phyloP scores from a whole-genome alignment of 495 filamentous ascomycete species.

The Daldinia caldariorum region DNA sequence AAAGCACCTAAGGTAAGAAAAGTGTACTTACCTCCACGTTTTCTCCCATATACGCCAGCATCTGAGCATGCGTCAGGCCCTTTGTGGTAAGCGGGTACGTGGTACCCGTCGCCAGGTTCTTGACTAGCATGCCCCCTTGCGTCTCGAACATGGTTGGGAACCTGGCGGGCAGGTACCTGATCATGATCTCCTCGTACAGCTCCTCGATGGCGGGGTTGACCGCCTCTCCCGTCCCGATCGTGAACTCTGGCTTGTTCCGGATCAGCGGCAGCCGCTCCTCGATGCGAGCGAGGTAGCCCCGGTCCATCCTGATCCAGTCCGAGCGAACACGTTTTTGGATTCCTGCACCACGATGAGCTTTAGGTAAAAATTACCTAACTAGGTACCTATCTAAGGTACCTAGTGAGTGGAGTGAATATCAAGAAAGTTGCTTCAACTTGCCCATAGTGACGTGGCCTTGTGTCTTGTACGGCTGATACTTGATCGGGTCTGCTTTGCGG shows the following conservation, averaged over 20 bases:
- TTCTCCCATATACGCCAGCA: conserved; percentile 36
- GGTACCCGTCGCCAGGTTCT: conserved; percentile 30
- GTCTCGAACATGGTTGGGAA: conserved; percentile 39
- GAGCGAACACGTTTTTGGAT: conserved; percentile 29
- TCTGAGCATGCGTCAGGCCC: conserved; percentile 25
- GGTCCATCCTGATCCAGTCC: conserved; percentile 40
- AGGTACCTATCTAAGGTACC: too few species aligned
- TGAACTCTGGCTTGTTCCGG: conserved; percentile 29
- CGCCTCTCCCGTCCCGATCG: conserved; percentile 30
- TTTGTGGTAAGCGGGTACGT: conserved; percentile 22
- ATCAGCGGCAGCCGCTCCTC: conserved; percentile 26
- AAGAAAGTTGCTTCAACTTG: neutral
- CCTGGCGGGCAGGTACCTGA: conserved; percentile 32
- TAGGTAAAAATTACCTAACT: too few species aligned
- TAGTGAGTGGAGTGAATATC: neutral
- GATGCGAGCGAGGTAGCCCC: conserved; percentile 28
- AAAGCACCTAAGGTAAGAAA: neutral
- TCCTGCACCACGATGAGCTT: conserved; percentile 8
- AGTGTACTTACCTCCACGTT: conserved; percentile 28
- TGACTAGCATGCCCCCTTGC: conserved; percentile 10
- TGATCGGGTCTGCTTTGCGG: conserved; percentile 29
- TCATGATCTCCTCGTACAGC: conserved; percentile 38
- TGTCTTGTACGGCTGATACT: conserved; percentile 35
- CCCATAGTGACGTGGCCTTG: conserved; percentile 40
- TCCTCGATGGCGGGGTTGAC: conserved; percentile 39